These are phyloP conservation scores for Carex arenaria DNA, from an alignment of 202 grass and related monocot genomes.

Conservation along the genomic window DNA sequence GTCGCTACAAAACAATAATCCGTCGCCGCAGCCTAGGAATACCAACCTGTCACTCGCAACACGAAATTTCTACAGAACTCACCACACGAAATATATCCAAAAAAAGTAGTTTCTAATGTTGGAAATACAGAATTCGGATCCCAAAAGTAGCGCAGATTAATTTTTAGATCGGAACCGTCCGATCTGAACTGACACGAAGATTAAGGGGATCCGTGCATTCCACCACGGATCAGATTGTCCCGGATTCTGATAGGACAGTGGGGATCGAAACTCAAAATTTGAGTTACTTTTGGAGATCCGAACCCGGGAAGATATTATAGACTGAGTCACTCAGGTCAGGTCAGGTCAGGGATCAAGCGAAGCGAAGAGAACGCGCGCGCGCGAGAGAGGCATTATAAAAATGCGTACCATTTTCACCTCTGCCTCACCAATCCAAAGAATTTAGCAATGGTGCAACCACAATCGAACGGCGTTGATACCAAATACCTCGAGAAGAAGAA, in stretches of 20 bases:
- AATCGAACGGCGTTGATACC: neutral
- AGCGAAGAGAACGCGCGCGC: neutral
- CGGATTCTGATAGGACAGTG: no score
- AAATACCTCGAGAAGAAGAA: constrained; percentile 15
- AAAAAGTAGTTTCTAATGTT: neutral
- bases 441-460: constrained; percentile 9
- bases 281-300: no score
- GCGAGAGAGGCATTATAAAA: neutral
- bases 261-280: no score
- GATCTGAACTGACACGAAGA: no score
- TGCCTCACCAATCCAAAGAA: neutral
- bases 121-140: no score
- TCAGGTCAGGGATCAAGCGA: neutral
- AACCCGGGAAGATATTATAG: neutral
- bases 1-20: neutral
- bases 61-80: neutral
- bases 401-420: neutral
- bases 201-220: no score
- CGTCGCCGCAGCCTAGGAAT: neutral
- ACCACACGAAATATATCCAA: neutral
- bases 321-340: neutral
- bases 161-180: no score
- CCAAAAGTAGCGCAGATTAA: no score
- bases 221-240: no score
- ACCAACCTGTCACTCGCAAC: neutral